Conservation (phyloP, 805 yeast species). For the Brettanomyces naardenensis region DNA sequence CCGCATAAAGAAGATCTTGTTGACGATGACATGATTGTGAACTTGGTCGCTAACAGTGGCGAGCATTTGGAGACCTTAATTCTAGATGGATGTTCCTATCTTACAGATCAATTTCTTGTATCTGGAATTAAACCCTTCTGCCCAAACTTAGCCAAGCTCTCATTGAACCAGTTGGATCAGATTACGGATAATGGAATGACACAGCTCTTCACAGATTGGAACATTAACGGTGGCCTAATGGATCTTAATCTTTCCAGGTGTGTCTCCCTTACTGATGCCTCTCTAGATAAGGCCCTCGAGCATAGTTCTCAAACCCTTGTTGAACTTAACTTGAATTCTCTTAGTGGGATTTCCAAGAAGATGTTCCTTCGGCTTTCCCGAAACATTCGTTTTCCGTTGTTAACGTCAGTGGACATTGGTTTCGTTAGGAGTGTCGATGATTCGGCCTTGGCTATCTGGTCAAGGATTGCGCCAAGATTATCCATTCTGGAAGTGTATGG, state of each 20-base stretch:
- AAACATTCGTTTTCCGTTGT: conserved; percentile 40
- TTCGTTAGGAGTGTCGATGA: conserved; percentile 76
- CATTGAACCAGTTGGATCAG: conserved; percentile 52
- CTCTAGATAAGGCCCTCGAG: conserved; percentile 47
- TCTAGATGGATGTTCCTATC: conserved; percentile 64
- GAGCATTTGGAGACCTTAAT: conserved; percentile 46
- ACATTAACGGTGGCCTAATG: conserved; percentile 49
- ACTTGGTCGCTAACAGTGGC: conserved; percentile 55
- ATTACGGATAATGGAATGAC: conserved; percentile 63
- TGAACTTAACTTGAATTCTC: conserved; percentile 65
- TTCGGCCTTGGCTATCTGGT: conserved; percentile 47
- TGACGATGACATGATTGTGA: conserved; percentile 58
- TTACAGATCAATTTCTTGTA: conserved; percentile 56
- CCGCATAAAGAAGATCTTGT: conserved; percentile 61
- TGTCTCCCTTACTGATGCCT: conserved; percentile 52
- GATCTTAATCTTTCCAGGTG: conserved; percentile 61
- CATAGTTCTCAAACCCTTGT: conserved; percentile 63
- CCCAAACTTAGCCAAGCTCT: conserved; percentile 45
- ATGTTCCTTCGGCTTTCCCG: conserved; percentile 42
- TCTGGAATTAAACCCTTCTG: conserved; percentile 58
- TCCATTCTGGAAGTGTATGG: conserved; percentile 76
- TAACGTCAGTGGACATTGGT: conserved; percentile 68
- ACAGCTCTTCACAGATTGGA: conserved; percentile 51
- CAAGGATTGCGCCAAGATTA: conserved; percentile 53
- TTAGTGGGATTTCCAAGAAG: conserved; percentile 45